phyloP scores from a whole-genome alignment of 371 early-diverging fungal genomes.

The Funneliformis caledonium region DNA sequence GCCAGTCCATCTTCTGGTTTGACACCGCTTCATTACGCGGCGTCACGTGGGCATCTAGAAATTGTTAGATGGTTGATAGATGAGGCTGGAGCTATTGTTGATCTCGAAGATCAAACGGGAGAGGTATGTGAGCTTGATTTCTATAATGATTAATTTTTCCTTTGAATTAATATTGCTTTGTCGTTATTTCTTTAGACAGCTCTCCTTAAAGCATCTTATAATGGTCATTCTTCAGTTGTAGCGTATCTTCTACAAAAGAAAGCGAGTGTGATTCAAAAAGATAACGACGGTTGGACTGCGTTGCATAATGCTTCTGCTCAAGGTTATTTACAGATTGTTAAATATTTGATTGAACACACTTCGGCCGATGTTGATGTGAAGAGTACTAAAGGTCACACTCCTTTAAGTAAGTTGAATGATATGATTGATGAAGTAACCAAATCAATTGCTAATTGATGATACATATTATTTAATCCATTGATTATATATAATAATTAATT shows the following conservation, averaged over 20 bases:
- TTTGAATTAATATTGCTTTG: not conserved
- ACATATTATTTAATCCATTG: no score
- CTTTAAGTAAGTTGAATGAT: conserved; percentile 67
- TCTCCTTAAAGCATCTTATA: conserved; percentile 76
- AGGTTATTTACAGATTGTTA: conserved; percentile 65
- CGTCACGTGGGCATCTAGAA: conserved; percentile 71
- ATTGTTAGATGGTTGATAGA: conserved; percentile 70
- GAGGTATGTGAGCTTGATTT: conserved; percentile 57
- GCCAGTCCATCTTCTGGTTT: conserved; percentile 55
- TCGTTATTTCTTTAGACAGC: conserved; percentile 63
- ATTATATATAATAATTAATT: not conserved
- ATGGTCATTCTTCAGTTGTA: conserved; percentile 69
- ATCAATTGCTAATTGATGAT: no score
- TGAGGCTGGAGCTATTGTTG: conserved; percentile 67
- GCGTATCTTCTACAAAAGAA: conserved; percentile 64
- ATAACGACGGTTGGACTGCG: conserved; percentile 86
- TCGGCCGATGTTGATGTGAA: conserved; percentile 64
- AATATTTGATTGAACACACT: conserved; percentile 60
- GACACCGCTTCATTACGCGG: conserved; percentile 67
- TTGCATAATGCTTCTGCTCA: conserved; percentile 79
- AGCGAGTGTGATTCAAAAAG: conserved; percentile 71
- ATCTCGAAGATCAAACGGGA: conserved; percentile 70
- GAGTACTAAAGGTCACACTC: conserved; percentile 74
- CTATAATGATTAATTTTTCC: not conserved
- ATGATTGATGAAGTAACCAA: not conserved